phyloP scores from a whole-genome alignment of 2,329 filamentous ascomycete genomes.

The Elsinoe arachidis region DNA sequence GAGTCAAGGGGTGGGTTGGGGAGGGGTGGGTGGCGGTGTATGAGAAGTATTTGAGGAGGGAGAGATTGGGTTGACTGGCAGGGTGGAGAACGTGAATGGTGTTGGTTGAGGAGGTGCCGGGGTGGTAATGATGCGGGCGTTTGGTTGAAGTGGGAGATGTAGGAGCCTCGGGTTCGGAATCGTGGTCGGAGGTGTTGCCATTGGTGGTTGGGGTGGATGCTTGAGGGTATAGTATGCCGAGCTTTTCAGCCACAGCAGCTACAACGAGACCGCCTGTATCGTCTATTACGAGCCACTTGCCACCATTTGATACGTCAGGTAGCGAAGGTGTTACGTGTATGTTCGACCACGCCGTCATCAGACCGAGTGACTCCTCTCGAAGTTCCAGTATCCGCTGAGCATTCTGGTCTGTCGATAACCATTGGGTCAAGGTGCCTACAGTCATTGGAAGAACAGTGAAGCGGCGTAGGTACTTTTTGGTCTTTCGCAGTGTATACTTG shows the following conservation, averaged over 20 bases:
- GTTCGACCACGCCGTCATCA: conserved; percentile 84
- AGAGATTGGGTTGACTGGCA: conserved; percentile 79
- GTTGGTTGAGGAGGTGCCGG: conserved; percentile 45
- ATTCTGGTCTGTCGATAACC: conserved; percentile 72
- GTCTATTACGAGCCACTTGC: conserved; percentile 74
- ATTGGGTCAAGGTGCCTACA: conserved; percentile 64
- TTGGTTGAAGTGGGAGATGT: conserved; percentile 25
- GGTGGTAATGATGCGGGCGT: conserved; percentile 54
- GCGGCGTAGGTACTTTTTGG: conserved; percentile 81
- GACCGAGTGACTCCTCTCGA: conserved; percentile 69
- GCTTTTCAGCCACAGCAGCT: conserved; percentile 76
- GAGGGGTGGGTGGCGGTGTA: conserved; percentile 62
- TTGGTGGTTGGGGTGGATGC: conserved; percentile 1
- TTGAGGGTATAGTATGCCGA: conserved; percentile 63
- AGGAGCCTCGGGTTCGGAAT: conserved; percentile 17
- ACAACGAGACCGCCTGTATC: conserved; percentile 78
- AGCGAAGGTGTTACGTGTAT: conserved; percentile 47
- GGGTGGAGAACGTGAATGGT: conserved; percentile 73
- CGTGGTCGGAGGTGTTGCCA: conserved; percentile 2
- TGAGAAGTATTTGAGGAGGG: conserved; percentile 79
- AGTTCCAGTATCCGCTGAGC: conserved; percentile 74
- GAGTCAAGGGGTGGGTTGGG: conserved; percentile 68
- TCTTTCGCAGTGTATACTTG: conserved; percentile 92
- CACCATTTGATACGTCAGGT: conserved; percentile 31
- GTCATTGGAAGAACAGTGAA: conserved; percentile 83